phyloP scores from a whole-genome alignment of 805 yeast genomes.

The Zygotorulaspora danielsina region DNA sequence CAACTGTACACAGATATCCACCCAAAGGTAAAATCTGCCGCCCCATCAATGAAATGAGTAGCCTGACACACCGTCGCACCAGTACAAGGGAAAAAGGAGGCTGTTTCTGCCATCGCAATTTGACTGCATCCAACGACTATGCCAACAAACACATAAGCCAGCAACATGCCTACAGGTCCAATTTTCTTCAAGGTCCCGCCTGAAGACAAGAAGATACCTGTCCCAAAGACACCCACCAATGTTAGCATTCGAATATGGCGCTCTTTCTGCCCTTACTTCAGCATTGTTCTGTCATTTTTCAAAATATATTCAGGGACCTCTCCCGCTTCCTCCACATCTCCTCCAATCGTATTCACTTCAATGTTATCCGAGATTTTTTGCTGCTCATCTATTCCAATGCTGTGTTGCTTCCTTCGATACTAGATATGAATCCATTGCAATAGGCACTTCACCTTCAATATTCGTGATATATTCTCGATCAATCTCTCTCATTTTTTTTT shows the following conservation, averaged over 20 bases:
- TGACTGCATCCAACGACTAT: constrained; percentile 44
- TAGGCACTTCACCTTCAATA: background rate
- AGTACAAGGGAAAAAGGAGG: constrained; percentile 1
- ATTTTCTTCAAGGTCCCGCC: constrained; percentile 46
- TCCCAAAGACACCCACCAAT: constrained; percentile 46
- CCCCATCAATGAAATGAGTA: constrained; percentile 24
- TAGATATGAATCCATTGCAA: background rate
- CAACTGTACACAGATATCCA: constrained; percentile 38
- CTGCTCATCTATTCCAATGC: background rate
- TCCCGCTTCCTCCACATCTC: background rate
- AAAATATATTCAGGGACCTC: background rate
- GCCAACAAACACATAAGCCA: constrained; percentile 49
- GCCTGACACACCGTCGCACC: constrained; percentile 1
- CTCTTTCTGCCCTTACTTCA: background rate
- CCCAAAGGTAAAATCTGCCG: constrained; percentile 46
- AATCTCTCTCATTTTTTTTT: background rate
- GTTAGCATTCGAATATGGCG: background rate
- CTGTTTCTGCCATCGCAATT: constrained; percentile 37
- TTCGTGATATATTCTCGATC: background rate
- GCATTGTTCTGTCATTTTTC: constrained; percentile 1
- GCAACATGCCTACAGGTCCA: constrained; percentile 47
- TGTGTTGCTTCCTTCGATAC: background rate
- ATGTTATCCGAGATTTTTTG: background rate
- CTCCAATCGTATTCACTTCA: background rate
- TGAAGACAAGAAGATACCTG: constrained; percentile 54